Conservation (phyloP, 441 rosid species). For the Pelargonium cotyledonis region DNA sequence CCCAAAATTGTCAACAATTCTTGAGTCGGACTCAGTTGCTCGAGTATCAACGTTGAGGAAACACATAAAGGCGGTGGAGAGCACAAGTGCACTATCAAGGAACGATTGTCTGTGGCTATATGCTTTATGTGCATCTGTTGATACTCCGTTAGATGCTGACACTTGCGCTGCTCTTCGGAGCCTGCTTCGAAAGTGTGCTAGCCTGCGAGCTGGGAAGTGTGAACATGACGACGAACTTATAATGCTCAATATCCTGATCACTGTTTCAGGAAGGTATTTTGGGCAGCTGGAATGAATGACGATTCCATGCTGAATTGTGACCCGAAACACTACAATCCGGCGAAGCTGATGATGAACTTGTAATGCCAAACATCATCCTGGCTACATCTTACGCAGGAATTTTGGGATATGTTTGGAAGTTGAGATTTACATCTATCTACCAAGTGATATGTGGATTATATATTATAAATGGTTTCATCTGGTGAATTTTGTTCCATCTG, state of each 20-base stretch:
- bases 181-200: conserved; percentile 70
- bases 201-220: conserved; percentile 50
- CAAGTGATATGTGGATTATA: no score
- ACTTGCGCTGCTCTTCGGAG: conserved; percentile 59
- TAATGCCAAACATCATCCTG: no score
- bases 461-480: no score
- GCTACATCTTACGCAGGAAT: no score
- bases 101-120: conserved; percentile 59
- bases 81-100: conserved; percentile 29
- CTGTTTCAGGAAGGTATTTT: conserved; percentile 66
- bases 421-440: no score
- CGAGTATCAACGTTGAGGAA: conserved; percentile 57
- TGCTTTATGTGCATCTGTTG: conserved; percentile 67
- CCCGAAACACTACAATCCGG: no score
- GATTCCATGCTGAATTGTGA: no score
- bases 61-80: conserved; percentile 43
- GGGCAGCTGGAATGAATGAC: conserved; percentile 51
- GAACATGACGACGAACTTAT: conserved; percentile 63
- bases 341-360: no score
- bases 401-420: no score
- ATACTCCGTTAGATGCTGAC: conserved; percentile 63
- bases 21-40: conserved; percentile 59
- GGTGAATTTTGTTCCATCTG: no score
- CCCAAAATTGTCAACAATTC: conserved; percentile 46
- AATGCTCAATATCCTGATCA: conserved; percentile 68